Conservation (phyloP, 2,329 filamentous ascomycete species). For the Curvularia sp. region DNA sequence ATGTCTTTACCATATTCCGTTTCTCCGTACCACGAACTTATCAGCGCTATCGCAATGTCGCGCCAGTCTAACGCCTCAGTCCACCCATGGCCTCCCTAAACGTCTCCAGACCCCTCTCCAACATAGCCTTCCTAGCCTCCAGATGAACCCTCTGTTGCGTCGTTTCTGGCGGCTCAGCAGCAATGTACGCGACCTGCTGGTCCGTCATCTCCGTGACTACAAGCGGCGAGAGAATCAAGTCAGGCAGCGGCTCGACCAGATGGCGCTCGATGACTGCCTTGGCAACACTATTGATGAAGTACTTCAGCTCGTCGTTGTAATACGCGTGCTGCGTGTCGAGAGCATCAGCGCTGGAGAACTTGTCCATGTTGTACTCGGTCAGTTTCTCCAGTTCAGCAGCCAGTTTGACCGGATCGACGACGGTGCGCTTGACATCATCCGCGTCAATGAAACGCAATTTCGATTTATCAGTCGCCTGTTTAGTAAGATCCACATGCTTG, state of each 20-base stretch:
- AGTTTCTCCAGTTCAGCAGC: conserved; percentile 5
- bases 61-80: conserved; percentile 7
- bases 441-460: background rate
- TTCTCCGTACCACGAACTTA: background rate
- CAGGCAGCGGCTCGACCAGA: conserved; percentile 41
- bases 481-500: conserved; percentile 5
- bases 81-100: conserved; percentile 44
- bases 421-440: background rate
- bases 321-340: conserved; percentile 47
- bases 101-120: conserved; percentile 47
- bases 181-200: conserved; percentile 43
- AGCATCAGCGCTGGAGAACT: conserved; percentile 44
- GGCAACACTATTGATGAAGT: conserved; percentile 46
- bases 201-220: conserved; percentile 44
- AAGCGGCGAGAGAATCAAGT: conserved; percentile 41
- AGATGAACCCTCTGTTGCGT: conserved; percentile 37
- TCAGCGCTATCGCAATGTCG: background rate
- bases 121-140: conserved; percentile 37
- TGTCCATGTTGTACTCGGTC: conserved; percentile 44
- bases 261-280: conserved; percentile 52
- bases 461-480: background rate
- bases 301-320: conserved; percentile 50
- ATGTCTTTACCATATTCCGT: background rate
- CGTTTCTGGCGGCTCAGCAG: conserved; percentile 44
- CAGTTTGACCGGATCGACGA: background rate